Evolutionary conservation across 2,329 filamentous ascomycete species (phyloP).

Genomic region (Ascochyta pisi): DNA sequence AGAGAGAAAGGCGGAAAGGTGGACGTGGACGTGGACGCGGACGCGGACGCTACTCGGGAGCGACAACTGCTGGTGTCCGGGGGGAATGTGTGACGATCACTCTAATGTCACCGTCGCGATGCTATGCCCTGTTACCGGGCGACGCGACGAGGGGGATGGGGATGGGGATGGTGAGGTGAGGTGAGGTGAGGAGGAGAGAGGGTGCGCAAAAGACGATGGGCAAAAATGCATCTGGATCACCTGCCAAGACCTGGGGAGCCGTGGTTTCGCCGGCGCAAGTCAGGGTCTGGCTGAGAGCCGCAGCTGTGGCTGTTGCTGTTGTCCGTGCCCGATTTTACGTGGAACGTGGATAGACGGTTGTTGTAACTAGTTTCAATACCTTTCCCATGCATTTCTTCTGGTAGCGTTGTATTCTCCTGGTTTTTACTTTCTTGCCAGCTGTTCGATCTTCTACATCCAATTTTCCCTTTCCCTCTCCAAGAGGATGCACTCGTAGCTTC

Average conservation of each 20-base stretch:
- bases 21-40: slow-evolving; percentile 7
- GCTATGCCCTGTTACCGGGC: slow-evolving; percentile 5
- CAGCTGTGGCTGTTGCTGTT: slow-evolving; percentile 4
- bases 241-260: slow-evolving; percentile 15
- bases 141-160: neutral
- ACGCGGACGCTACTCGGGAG: slow-evolving; percentile 12
- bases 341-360: slow-evolving; percentile 15
- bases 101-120: neutral
- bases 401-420: neutral
- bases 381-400: slow-evolving; percentile 2
- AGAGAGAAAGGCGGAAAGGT: slow-evolving; percentile 16
- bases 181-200: slow-evolving; percentile 7
- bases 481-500: too few species aligned
- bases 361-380: neutral
- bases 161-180: slow-evolving; percentile 15
- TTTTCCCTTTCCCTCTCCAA: too few species aligned
- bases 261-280: slow-evolving; percentile 22
- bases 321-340: slow-evolving; percentile 32
- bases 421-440: neutral
- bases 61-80: neutral
- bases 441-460: neutral
- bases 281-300: neutral
- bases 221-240: neutral
- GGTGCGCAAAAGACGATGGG: neutral
- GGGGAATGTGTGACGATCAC: neutral